Conservation (phyloP, 2,329 filamentous ascomycete species). For the Fusarium sp. region DNA sequence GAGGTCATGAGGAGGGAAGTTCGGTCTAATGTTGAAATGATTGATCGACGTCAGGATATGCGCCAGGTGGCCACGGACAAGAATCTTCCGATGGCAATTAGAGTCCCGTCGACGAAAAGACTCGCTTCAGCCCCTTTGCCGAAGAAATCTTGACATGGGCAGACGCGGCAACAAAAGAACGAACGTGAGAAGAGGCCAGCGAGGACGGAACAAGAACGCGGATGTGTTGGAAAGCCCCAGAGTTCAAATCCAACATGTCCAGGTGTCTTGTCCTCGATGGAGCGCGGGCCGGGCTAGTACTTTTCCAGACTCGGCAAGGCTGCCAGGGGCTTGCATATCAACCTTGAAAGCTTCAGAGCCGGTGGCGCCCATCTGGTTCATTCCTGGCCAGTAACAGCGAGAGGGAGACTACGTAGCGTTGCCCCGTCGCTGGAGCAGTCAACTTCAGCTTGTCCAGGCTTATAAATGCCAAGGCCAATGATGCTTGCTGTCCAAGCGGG, state of each 20-base stretch:
- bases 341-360: conserved; percentile 23
- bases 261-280: conserved; percentile 42
- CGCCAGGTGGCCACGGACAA: conserved; percentile 25
- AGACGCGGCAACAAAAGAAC: conserved; percentile 3
- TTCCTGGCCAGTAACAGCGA: conserved; percentile 25
- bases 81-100: conserved; percentile 14
- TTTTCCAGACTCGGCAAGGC: conserved; percentile 41
- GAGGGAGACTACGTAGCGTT: conserved; percentile 18
- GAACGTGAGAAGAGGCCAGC: conserved; percentile 28
- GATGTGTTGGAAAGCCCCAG: conserved; percentile 19
- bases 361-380: conserved; percentile 5
- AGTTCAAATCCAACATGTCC: conserved; percentile 38
- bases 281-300: conserved; percentile 43
- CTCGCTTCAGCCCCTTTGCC: conserved; percentile 24
- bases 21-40: conserved; percentile 19
- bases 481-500: background rate
- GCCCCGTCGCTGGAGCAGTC: conserved; percentile 13
- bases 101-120: conserved; percentile 15
- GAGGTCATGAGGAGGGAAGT: conserved; percentile 39
- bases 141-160: conserved; percentile 25
- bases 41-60: conserved; percentile 28
- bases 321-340: conserved; percentile 45
- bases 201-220: conserved; percentile 23
- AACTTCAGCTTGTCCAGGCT: background rate
- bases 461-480: conserved; percentile 26